Evolutionary conservation across 2,329 filamentous ascomycete species (phyloP).

Genomic region (Lojkania enalia): DNA sequence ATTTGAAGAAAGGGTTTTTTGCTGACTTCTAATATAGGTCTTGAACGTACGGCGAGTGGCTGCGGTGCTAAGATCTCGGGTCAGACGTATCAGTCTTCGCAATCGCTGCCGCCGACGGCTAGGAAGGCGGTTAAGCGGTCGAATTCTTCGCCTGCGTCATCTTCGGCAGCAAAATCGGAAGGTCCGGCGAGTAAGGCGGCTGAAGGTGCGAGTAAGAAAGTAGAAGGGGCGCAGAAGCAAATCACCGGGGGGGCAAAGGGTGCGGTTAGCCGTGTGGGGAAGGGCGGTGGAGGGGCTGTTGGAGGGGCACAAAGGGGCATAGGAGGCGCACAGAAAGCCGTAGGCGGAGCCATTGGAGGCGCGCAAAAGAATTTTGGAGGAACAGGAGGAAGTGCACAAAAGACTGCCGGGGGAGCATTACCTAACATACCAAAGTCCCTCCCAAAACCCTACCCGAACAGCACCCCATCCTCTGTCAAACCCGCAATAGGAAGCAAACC

Average conservation of each 20-base stretch:
- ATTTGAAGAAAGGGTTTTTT: neutral
- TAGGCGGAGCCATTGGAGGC: neutral
- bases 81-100: constrained; percentile 31
- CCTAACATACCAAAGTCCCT: constrained; percentile 10
- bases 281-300: neutral
- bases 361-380: constrained; percentile 3
- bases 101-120: constrained; percentile 35
- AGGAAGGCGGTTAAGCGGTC: constrained; percentile 39
- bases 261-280: constrained; percentile 3
- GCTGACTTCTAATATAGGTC: constrained; percentile 18
- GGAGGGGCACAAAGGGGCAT: constrained; percentile 9
- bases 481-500: neutral
- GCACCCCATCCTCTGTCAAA: neutral
- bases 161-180: constrained; percentile 24
- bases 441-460: constrained; percentile 16
- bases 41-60: constrained; percentile 35
- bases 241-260: constrained; percentile 18
- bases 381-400: neutral
- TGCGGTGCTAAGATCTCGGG: constrained; percentile 36
- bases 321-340: neutral
- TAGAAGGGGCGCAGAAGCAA: constrained; percentile 24
- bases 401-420: neutral
- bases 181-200: constrained; percentile 21
- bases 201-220: constrained; percentile 35
- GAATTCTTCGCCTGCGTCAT: constrained; percentile 35